phyloP scores from a whole-genome alignment of 2,329 filamentous ascomycete species.

The Aspergillus nomiae region DNA sequence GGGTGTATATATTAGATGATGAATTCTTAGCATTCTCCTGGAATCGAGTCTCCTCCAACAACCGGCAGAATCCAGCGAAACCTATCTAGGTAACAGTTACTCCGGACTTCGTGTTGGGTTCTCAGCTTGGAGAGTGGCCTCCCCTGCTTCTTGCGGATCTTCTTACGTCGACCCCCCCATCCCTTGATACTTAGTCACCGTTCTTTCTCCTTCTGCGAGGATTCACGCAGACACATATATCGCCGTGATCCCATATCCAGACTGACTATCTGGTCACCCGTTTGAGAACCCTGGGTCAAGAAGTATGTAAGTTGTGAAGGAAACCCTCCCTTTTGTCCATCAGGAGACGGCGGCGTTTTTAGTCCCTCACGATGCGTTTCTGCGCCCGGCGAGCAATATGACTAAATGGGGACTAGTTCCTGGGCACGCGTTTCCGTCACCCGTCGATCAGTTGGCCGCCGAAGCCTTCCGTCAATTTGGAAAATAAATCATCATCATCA shows the following conservation, averaged over 20 bases:
- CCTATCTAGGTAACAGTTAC: not conserved
- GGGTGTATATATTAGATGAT: not conserved
- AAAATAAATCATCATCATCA: conserved; percentile 25
- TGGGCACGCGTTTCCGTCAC: conserved; percentile 29
- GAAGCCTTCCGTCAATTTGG: conserved; percentile 18
- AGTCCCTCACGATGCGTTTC: not conserved
- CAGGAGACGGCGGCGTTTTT: not conserved
- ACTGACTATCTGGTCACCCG: not conserved
- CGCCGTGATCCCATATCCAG: not conserved
- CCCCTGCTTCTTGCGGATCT: not conserved
- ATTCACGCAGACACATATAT: not conserved
- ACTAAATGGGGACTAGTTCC: conserved; percentile 30
- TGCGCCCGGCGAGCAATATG: conserved; percentile 24
- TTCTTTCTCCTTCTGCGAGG: not conserved
- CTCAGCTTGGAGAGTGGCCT: not conserved
- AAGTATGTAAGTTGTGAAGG: not conserved
- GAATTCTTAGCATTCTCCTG: not conserved
- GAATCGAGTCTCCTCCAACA: not conserved
- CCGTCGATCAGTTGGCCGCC: conserved; percentile 26
- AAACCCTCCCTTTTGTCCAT: not conserved
- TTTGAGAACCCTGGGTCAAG: not conserved
- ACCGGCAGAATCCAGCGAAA: not conserved
- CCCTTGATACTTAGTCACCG: not conserved
- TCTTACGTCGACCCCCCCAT: not conserved
- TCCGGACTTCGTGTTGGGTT: not conserved